phyloP scores from a whole-genome alignment of 2,329 filamentous ascomycete species.

The Fusarium annulatum region DNA sequence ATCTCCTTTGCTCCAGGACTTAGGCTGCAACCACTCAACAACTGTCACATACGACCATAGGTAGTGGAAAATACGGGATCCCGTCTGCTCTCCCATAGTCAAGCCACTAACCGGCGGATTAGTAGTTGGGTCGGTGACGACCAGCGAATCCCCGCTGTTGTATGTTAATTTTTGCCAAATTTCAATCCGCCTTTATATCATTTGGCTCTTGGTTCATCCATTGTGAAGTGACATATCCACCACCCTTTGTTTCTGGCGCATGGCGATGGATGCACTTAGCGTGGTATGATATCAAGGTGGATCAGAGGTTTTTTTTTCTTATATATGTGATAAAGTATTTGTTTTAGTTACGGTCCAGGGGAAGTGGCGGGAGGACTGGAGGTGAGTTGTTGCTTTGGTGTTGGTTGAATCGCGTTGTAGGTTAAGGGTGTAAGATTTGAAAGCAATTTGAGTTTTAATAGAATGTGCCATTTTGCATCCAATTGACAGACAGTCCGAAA shows the following conservation, averaged over 20 bases:
- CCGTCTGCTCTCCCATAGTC: constrained; percentile 2
- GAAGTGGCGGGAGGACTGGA: fast-evolving
- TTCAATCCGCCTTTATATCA: fast-evolving
- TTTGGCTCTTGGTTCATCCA: not conserved
- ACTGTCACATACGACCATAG: not conserved
- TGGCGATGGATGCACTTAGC: not conserved
- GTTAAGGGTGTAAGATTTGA: not conserved
- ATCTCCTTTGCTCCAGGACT: fast-evolving
- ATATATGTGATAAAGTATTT: fast-evolving
- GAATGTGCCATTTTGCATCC: fast-evolving
- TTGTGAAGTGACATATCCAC: too few species aligned
- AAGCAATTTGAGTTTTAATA: fast-evolving
- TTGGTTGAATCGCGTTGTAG: not conserved
- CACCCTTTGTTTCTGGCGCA: not conserved
- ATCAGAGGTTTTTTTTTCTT: not conserved
- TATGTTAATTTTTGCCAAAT: not conserved
- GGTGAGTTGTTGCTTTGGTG: not conserved
- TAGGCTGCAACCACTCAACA: fast-evolving
- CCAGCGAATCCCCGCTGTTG: constrained; percentile 1
- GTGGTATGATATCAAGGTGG: fast-evolving
- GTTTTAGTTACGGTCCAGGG: fast-evolving
- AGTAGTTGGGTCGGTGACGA: constrained; percentile 6
- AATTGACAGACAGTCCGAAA: fast-evolving
- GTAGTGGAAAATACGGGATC: constrained; percentile 1
- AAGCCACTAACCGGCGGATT: constrained; percentile 1